A percentile compares a stretch with the other conserved stretches of the same genome.
These are phyloP conservation scores for Hanseniaspora clermontiae DNA, from an alignment of 805 yeast species.

Conservation along the genomic window DNA sequence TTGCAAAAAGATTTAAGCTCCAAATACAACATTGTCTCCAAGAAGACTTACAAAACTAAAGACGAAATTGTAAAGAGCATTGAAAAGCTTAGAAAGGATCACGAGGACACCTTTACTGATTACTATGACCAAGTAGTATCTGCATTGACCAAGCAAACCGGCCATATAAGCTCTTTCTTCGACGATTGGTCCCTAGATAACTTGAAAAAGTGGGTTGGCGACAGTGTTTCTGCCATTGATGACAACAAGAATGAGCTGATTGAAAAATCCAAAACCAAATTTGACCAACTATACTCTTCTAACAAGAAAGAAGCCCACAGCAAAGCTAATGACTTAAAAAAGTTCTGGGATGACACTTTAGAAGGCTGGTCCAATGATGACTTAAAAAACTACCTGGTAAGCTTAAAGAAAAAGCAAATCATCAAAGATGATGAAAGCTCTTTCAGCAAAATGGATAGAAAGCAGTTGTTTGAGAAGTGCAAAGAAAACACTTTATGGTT, in stretches of 20 bases:
- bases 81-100: neutral
- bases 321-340: constrained; percentile 12
- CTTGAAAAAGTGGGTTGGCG: constrained; percentile 31
- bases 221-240: constrained; percentile 20
- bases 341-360: constrained; percentile 24
- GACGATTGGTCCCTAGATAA: constrained; percentile 32
- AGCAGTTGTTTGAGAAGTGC: constrained; percentile 31
- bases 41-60: constrained; percentile 1
- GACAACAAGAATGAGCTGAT: constrained; percentile 22
- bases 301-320: constrained; percentile 11
- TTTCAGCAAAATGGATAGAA: constrained; percentile 20
- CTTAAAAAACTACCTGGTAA: constrained; percentile 30
- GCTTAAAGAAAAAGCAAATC: constrained; percentile 20
- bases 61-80: neutral
- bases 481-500: constrained; percentile 34
- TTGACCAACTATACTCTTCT: constrained; percentile 13
- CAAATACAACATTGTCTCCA: neutral
- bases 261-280: constrained; percentile 16
- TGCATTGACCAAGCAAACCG: neutral
- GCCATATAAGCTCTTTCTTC: constrained; percentile 20
- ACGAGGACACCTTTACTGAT: constrained; percentile 1
- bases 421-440: neutral
- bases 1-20: neutral
- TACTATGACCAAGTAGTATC: neutral
- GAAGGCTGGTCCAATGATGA: constrained; percentile 35